These are phyloP conservation scores for Kodamaea neixiangensis DNA, from an alignment of 805 yeast species.

Conservation along the genomic window DNA sequence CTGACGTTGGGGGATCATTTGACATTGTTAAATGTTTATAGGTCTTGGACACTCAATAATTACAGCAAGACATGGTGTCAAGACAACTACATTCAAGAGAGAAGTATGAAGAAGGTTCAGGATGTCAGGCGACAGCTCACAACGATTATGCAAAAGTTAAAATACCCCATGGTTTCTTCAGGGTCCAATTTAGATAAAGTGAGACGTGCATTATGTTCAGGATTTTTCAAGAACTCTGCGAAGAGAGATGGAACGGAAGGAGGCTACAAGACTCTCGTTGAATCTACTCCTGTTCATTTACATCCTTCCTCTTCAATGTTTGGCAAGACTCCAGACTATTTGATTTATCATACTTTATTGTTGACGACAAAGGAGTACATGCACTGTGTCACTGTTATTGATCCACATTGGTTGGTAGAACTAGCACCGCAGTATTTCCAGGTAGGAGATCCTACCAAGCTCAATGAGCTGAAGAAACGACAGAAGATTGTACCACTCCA, in stretches of 20 bases:
- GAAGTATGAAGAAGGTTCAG: slow-evolving; percentile 72
- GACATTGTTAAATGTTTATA: slow-evolving; percentile 76
- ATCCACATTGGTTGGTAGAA: slow-evolving; percentile 76
- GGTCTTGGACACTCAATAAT: slow-evolving; percentile 63
- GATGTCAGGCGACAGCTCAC: slow-evolving; percentile 78
- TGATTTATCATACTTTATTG: slow-evolving; percentile 77
- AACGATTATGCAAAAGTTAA: slow-evolving; percentile 53
- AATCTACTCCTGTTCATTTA: slow-evolving; percentile 70
- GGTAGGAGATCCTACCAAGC: slow-evolving; percentile 51
- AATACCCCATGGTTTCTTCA: slow-evolving; percentile 49
- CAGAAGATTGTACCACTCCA: slow-evolving; percentile 76
- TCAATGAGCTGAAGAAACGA: slow-evolving; percentile 53
- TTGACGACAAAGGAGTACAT: slow-evolving; percentile 87
- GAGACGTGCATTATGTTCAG: slow-evolving; percentile 64
- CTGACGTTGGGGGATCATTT: slow-evolving; percentile 82
- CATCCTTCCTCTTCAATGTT: slow-evolving; percentile 85
- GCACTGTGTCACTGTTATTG: slow-evolving; percentile 84
- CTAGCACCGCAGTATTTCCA: slow-evolving; percentile 74
- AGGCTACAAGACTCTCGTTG: slow-evolving; percentile 58
- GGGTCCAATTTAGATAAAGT: slow-evolving; percentile 57
- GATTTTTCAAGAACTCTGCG: slow-evolving; percentile 67
- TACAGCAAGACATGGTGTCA: slow-evolving; percentile 73
- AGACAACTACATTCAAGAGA: slow-evolving; percentile 77
- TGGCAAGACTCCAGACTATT: slow-evolving; percentile 68
- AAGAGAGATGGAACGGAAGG: slow-evolving; percentile 61